Evolutionary conservation across 331 rosid species (phyloP).

Genomic region (Pyracantha coccinea): DNA sequence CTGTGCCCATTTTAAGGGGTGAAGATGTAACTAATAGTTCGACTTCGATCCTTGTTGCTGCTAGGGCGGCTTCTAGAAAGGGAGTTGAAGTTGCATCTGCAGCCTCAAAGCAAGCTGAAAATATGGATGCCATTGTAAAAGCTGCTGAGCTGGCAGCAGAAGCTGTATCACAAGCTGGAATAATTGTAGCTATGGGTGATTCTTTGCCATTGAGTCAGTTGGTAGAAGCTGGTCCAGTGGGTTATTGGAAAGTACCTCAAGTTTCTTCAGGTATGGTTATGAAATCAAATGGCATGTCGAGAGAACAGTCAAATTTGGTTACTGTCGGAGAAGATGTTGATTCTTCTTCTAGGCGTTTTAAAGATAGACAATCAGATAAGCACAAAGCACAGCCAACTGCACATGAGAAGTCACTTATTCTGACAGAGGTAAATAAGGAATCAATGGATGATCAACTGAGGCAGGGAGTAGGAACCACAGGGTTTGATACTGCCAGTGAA

Average conservation of each 20-base stretch:
- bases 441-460: conserved; percentile 32
- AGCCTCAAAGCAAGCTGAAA: conserved; percentile 90
- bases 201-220: conserved; percentile 58
- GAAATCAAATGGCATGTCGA: conserved; percentile 28
- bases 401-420: conserved; percentile 31
- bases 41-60: conserved; percentile 63
- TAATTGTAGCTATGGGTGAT: conserved; percentile 84
- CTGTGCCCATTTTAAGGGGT: conserved; percentile 70
- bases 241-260: conserved; percentile 49
- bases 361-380: conserved; percentile 34
- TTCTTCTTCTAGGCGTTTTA: conserved; percentile 28
- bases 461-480: conserved; percentile 31
- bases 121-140: conserved; percentile 87
- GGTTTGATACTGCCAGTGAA: conserved; percentile 25
- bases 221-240: conserved; percentile 73
- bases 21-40: conserved; percentile 56
- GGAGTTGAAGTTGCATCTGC: conserved; percentile 96
- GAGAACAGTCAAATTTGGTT: conserved; percentile 32
- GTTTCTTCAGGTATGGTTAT: conserved; percentile 41
- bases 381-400: conserved; percentile 24
- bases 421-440: conserved; percentile 24
- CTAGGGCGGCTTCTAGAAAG: conserved; percentile 77
- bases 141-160: conserved; percentile 99
- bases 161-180: conserved; percentile 97
- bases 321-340: conserved; percentile 30